Percentiles rank a stretch among this genome's conserved stretches.
Evolutionary conservation across 805 yeast species (phyloP).

Genomic region (Myxozyma monticola): DNA sequence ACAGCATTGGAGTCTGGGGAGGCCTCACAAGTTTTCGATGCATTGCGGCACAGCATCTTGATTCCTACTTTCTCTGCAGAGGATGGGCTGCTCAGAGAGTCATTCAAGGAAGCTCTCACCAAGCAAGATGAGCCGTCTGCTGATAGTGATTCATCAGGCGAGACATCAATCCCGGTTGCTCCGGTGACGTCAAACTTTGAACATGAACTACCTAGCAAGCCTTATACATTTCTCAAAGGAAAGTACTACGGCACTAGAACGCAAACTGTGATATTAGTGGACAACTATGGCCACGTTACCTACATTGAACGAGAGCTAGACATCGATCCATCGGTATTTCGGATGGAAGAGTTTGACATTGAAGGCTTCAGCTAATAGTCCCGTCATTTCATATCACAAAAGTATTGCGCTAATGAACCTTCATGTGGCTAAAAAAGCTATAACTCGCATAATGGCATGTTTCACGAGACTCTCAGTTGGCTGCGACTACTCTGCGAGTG

Average conservation of each 20-base stretch:
- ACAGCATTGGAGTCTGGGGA: conserved; percentile 36
- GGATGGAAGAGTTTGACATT: conserved; percentile 18
- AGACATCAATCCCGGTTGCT: neutral
- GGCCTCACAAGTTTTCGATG: conserved; percentile 41
- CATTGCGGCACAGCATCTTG: conserved; percentile 60
- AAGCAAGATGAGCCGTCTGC: conserved; percentile 1
- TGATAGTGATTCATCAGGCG: neutral
- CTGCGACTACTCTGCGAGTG: too few relatives aligned
- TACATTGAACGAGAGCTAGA: conserved; percentile 52
- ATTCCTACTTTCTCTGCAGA: conserved; percentile 63
- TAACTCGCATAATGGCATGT: too few relatives aligned
- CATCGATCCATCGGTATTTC: neutral
- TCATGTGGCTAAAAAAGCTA: too few relatives aligned
- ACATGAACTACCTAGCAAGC: conserved; percentile 2
- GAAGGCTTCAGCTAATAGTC: too few relatives aligned
- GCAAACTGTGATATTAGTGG: conserved; percentile 71
- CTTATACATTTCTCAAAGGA: conserved; percentile 44
- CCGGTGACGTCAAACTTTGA: conserved; percentile 4
- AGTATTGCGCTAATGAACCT: too few relatives aligned
- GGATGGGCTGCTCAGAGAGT: conserved; percentile 9
- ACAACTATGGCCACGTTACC: conserved; percentile 50
- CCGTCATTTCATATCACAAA: too few relatives aligned
- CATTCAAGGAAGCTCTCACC: neutral
- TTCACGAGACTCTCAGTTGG: too few relatives aligned
- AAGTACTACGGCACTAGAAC: conserved; percentile 82